phyloP scores from a whole-genome alignment of 352 stramenopile genomes.

The Pythium aquatile region DNA sequence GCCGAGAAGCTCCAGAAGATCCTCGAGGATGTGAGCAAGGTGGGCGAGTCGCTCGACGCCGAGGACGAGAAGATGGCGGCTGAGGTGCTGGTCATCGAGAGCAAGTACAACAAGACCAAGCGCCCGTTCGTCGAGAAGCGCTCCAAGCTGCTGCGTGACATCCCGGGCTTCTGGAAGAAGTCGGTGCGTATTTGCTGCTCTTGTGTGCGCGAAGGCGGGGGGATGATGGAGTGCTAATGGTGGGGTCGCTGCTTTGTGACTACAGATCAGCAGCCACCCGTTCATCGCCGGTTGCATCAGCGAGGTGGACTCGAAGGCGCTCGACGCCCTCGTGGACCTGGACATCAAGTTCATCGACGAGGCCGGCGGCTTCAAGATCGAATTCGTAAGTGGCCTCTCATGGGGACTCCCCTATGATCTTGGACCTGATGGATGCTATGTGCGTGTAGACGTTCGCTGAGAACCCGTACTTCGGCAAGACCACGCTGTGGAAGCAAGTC shows the following conservation, averaged over 20 bases:
- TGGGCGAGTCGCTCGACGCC: slow-evolving; percentile 66
- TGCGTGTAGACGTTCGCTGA: slow-evolving; percentile 53
- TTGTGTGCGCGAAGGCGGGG: not conserved
- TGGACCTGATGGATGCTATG: not conserved
- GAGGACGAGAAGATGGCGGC: slow-evolving; percentile 59
- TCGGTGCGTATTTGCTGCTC: slow-evolving; percentile 34
- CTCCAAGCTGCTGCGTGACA: slow-evolving; percentile 54
- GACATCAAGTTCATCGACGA: slow-evolving; percentile 69
- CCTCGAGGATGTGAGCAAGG: slow-evolving; percentile 43
- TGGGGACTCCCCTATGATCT: not conserved
- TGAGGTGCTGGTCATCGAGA: slow-evolving; percentile 73
- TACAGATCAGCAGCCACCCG: slow-evolving; percentile 68
- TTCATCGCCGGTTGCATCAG: slow-evolving; percentile 45
- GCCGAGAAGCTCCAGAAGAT: slow-evolving; percentile 53
- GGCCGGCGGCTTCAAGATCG: slow-evolving; percentile 69
- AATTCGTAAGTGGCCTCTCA: slow-evolving; percentile 38
- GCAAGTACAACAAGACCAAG: slow-evolving; percentile 75
- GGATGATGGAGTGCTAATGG: not conserved
- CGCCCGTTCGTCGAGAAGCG: slow-evolving; percentile 66
- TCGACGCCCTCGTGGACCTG: slow-evolving; percentile 51
- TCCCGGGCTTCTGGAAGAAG: slow-evolving; percentile 79
- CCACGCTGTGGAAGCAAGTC: slow-evolving; percentile 67
- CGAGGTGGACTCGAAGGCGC: slow-evolving; percentile 50
- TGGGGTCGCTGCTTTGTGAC: not conserved
- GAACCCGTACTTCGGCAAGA: slow-evolving; percentile 61